These are phyloP conservation scores for Penicillium sp. DNA, from an alignment of 2,329 filamentous ascomycete species.

Conservation along the genomic window DNA sequence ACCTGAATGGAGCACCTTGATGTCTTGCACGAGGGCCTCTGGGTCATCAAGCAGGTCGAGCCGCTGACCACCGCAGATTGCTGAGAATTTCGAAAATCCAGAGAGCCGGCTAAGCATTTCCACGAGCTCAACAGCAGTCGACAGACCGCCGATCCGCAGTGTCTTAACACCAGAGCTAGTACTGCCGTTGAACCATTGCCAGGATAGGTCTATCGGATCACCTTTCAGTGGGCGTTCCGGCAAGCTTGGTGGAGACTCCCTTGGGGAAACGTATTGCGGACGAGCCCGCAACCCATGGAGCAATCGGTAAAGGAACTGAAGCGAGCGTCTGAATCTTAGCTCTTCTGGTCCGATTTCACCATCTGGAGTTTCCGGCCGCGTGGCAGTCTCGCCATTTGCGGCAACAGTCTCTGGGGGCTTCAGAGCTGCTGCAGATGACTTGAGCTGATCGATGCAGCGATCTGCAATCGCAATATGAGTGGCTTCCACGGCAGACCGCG, in stretches of 20 bases:
- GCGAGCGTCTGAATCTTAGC: slow-evolving; percentile 64
- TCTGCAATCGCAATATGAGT: slow-evolving; percentile 70
- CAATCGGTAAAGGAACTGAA: slow-evolving; percentile 67
- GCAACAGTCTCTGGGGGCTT: slow-evolving; percentile 49
- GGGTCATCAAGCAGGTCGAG: slow-evolving; percentile 61
- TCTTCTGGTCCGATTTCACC: slow-evolving; percentile 56
- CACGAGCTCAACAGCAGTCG: slow-evolving; percentile 68
- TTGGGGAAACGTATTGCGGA: slow-evolving; percentile 60
- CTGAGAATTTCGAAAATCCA: slow-evolving; percentile 71
- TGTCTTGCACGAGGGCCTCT: slow-evolving; percentile 63
- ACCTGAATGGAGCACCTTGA: slow-evolving; percentile 60
- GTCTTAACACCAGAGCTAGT: slow-evolving; percentile 59
- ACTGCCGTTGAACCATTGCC: slow-evolving; percentile 68
- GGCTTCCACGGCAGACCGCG: slow-evolving; percentile 49
- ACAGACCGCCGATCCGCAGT: slow-evolving; percentile 65
- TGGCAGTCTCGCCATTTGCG: slow-evolving; percentile 50
- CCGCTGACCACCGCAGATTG: slow-evolving; percentile 68
- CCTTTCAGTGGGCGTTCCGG: slow-evolving; percentile 57
- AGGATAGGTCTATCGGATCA: slow-evolving; percentile 65
- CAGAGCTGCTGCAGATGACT: slow-evolving; percentile 59
- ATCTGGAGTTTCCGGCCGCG: slow-evolving; percentile 52
- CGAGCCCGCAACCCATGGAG: slow-evolving; percentile 53
- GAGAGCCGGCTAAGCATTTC: slow-evolving; percentile 66
- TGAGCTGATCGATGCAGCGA: slow-evolving; percentile 70
- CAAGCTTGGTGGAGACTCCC: slow-evolving; percentile 60